phyloP scores from a whole-genome alignment of 2,329 filamentous ascomycete species.

The Lasiodiplodia citricola region DNA sequence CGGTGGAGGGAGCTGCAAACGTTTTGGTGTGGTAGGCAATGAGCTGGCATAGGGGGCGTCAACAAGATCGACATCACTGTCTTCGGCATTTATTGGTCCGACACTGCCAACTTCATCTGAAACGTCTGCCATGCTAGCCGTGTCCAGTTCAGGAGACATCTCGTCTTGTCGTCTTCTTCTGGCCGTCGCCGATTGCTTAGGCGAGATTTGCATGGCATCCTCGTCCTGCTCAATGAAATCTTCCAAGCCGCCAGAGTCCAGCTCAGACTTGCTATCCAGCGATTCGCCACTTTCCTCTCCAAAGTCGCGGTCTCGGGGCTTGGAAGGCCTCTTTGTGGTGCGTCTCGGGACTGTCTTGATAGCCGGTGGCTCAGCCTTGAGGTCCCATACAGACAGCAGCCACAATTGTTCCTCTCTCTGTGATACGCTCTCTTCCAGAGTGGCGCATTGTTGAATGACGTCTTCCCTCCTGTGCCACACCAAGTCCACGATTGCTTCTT shows the following conservation, averaged over 20 bases:
- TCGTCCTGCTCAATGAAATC: conserved; percentile 56
- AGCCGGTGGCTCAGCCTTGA: conserved; percentile 30
- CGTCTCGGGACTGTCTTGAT: not conserved
- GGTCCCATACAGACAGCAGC: conserved; percentile 50
- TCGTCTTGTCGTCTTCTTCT: too few species aligned
- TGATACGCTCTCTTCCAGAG: conserved; percentile 69
- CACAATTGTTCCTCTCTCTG: conserved; percentile 61
- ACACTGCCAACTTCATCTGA: not conserved
- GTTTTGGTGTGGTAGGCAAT: not conserved
- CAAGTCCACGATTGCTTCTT: conserved; percentile 57
- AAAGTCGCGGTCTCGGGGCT: conserved; percentile 15
- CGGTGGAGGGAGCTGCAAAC: not conserved
- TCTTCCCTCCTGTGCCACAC: conserved; percentile 60
- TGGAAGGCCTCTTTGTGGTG: not conserved
- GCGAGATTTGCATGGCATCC: not conserved
- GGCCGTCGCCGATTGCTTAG: not conserved
- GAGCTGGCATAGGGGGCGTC: not conserved
- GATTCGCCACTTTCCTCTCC: conserved; percentile 55
- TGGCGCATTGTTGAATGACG: conserved; percentile 61
- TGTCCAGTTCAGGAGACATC: not conserved
- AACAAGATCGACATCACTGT: not conserved
- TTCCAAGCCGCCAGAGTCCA: conserved; percentile 50
- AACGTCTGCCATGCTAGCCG: not conserved
- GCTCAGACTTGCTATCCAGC: conserved; percentile 39
- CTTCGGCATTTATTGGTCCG: not conserved